Base-by-base conservation (phyloP, 78 protist genomes). In the Planoprotostelium fungivorum region DNA sequence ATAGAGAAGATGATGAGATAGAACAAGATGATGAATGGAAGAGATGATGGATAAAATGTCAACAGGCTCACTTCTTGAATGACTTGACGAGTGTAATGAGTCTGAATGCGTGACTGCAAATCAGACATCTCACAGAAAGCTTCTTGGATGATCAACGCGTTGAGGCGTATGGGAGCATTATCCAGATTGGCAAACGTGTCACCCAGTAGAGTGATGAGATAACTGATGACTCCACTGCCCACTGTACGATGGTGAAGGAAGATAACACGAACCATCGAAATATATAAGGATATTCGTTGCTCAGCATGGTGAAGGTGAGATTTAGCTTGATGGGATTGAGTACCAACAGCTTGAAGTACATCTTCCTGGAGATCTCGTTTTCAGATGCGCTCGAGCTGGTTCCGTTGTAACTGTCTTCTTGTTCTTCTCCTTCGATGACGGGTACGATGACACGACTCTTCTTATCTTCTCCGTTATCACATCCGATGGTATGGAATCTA, bases 241-340 rank as follows among this genome's bases (percentile, higher is more conserved):
- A 51, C 73, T 16, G 73, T 51, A 16, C 5, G 16, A 51, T 25
- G 73, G 5, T 16, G 16, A 51, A 16, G 86, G 25, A 84, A 84
- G 10, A 84, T 34, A n/a, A n/a, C n/a, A n/a, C n/a, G n/a, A n/a
- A n/a, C n/a, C n/a, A n/a, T n/a, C n/a, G n/a, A n/a, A n/a, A 84
- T 34, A 10, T 1, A 84, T 5, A 84, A 34, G 86, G 86, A 34
- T 84, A 29, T 84, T 84, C 94, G 84, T 92, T 91, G 36, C 35
- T 84, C 73, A 90, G 94, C 34, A 92, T 91, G 0, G 89, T 88
- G 36, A 92, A 86, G 25, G 94, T 94, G 31, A 94, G 37, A 38
- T 94, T 90, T 28, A 91, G 37, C 39, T 94, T 94, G 35, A 90
- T 89, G 83, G 96, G 96, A 73, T 94, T 94, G 85, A 94, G 87